Conservation (phyloP, 306 rosid genomes). For the Canavalia gladiata region DNA sequence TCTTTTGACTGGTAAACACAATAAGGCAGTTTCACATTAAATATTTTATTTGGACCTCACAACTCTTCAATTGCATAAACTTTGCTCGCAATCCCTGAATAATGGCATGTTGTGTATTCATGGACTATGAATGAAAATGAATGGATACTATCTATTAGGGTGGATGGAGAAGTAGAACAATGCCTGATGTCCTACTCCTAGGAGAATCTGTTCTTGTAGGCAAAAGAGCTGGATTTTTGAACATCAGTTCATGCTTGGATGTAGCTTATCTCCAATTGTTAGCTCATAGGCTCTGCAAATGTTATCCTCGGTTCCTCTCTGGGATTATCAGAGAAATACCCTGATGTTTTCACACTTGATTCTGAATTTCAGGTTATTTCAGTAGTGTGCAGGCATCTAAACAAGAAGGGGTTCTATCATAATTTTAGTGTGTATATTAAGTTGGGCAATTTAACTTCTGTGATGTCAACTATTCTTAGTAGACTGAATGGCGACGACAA, state of each 20-base stretch:
- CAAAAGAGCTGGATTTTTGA: constrained; percentile 28
- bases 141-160: not conserved
- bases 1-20: constrained; percentile 10
- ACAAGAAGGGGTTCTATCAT: constrained; percentile 48
- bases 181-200: constrained; percentile 21
- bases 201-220: constrained; percentile 1
- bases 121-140: constrained; percentile 17
- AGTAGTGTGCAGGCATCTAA: not conserved
- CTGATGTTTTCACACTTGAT: not conserved
- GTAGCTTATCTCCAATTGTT: constrained; percentile 23
- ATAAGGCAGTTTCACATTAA: constrained; percentile 22
- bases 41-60: not conserved
- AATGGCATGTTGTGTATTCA: not conserved
- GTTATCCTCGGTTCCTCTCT: not conserved
- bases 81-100: constrained; percentile 6
- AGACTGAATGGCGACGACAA: constrained; percentile 62
- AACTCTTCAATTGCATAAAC: constrained; percentile 17
- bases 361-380: constrained; percentile 18
- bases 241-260: not conserved
- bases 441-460: constrained; percentile 69
- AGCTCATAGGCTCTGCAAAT: constrained; percentile 13
- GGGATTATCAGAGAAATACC: constrained; percentile 1
- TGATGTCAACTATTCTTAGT: constrained; percentile 61
- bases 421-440: not conserved
- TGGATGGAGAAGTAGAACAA: constrained; percentile 25